Base-by-base conservation (phyloP, 495 filamentous ascomycete genomes). In the Polyplosphaeria fusca region DNA sequence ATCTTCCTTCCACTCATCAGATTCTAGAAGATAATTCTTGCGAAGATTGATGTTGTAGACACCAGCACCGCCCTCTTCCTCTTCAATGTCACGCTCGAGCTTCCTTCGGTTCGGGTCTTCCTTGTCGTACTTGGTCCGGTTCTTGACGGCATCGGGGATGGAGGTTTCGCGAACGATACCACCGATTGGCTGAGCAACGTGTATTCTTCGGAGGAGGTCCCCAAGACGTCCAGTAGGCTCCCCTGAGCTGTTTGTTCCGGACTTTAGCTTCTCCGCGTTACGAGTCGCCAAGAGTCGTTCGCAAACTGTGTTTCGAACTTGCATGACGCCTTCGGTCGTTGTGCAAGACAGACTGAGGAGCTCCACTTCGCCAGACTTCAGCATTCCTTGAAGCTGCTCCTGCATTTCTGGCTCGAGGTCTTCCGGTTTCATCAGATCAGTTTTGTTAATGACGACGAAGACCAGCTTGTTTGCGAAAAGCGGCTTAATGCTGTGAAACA, bases 391-490 rank as follows among this genome's bases (percentile, higher is more conserved):
- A 39, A 98, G 74, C 65, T 89, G 79, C 25, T 82, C 82, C 68
- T 89, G 86, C 39, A 85, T 84, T 60, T 88, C 89, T 0, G 80
- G 77, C 52, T 96, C 90, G 24, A 98, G 76, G 62, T 98, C 89
- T 66, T 96, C 91, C 3, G 91, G 89, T 37, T 81, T 79, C 67
- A 85, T 84, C 57, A 96, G 79, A 73, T 98, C 93, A 60, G 96
- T 95, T 79, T 98, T 98, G 82, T 98, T 98, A 72, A 97, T 82
- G 47, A 98, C 88, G 42, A 98, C 77, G 72, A 94, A 97, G 30
- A 96, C 89, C 42, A 95, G 82, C 76, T 97, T 97, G 74, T 97
- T 96, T 53, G 92, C 85, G 68, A 98, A 98, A 20, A 98, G 78
- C 3, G 93, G 93, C 74, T 90, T 95, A 71, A 98, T 96, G 67